Evolutionary conservation across 495 filamentous ascomycete genomes (phyloP), one percentile per base, ranked within the genome.

Genomic region (Neurospora sp.): DNA sequence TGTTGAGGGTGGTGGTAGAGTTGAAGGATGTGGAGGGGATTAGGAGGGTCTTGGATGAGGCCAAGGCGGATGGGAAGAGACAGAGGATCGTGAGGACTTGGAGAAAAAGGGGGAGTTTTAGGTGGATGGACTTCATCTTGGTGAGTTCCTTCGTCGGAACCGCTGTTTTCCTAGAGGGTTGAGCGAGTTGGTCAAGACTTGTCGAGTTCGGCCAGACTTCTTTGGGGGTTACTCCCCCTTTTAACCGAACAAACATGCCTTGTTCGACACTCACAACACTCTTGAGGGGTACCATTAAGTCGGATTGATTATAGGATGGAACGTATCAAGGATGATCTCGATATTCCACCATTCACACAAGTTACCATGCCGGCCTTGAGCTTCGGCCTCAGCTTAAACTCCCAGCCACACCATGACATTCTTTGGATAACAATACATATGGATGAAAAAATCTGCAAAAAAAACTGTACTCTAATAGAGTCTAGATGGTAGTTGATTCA

Each of bases 1-100:
- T 75, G 42, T 87, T 83, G 59, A 90, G 85, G 72, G 80, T 77
- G 27, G 84, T 65, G 48, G 48, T 2, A 22, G 48, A 0, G 79
- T 85, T 81, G 81, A 90, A 88, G 73, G 81, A 85, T 7, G 85
- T 84, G 4, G 74, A 82, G 3, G 87, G 87, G 70, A 90, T 89
- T 10, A 88, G 81, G 20, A 84, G 84, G 68, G 73, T 71, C 22
- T 78, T 81, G 69, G 76, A 73, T n/a, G 78, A 75, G 31, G 72
- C 69, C 71, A 77, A 18, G 74, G 69, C 22, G 48, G 73, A 41
- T 72, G 69, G 39, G 0, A 16, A 8, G 5, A 59, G 48, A 78
- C 22, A n/a, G 70, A 40, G 5, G 37, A 22, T 41, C 22, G n/a
- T 27, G 31, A 16, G 16, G 41, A n/a, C 3, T n/a, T 22, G n/a